Base-by-base conservation (phyloP, 169 alveolate genomes). In the Plasmodium yoelii region DNA sequence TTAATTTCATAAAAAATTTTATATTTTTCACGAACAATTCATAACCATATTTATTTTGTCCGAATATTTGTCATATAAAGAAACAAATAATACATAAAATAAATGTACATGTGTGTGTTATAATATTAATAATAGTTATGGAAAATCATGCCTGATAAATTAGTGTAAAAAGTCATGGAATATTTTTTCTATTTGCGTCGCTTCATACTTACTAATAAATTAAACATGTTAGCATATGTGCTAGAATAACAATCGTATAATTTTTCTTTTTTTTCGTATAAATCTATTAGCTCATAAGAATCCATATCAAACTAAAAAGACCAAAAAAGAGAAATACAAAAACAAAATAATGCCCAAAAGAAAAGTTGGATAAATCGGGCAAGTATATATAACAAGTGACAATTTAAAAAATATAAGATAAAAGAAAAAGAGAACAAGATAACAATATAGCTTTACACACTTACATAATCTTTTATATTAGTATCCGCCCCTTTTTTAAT, bases 401-500 rank as follows among this genome's bases (percentile, higher is more conserved):
- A 1, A 34, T 34, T 34, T 3, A 34, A 0, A 34, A 34, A 34
- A 22, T 22, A 22, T 22, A 22, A 22, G 26, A 22, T 22, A 22
- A 22, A 22, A 22, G 1, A 0, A 22, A 22, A 22, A 22, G n/a
- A 22, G 1, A 47, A 13, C 18, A 13, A 13, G 56, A 47, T 47
- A 47, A 56, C 64, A 56, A 0, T 19, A 57, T 57, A 19, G n/a
- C 19, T 24, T 8, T 24, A 8, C 42, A 44, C 26, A 82, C 73
- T 82, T 82, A 82, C 90, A 60, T 82, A 13, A 60, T 82, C 90
- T 55, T 82, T 82, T 67, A 82, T 42, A 24, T 46, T 4, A 7
- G 82, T 39, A 59, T 82, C 69, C 34, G 82, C 90, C 18, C 90
- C 90, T 34, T 82, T 51, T 82, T 82, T 68, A 19, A 82, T 28